phyloP scores from a whole-genome alignment of 805 yeast species.

The Candida coleopterorum region DNA sequence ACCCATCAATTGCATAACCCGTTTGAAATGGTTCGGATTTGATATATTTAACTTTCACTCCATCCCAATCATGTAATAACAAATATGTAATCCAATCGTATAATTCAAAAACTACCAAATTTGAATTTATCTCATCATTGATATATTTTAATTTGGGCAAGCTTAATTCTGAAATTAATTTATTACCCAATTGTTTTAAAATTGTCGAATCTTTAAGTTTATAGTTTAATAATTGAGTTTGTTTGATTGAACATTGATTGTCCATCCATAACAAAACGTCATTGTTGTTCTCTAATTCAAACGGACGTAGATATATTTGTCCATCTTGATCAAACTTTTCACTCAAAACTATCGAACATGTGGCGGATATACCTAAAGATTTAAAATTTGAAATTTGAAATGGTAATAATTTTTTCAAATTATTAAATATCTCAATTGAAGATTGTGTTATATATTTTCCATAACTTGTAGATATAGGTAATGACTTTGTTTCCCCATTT shows the following conservation, averaged over 20 bases:
- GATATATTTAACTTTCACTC: constrained; percentile 6
- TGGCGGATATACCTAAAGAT: constrained; percentile 41
- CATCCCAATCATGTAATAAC: constrained; percentile 18
- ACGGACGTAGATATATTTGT: constrained; percentile 26
- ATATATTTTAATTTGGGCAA: constrained; percentile 46
- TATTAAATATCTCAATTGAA: constrained; percentile 32
- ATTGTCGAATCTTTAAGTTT: constrained; percentile 15
- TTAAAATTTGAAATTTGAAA: background rate
- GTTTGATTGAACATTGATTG: constrained; percentile 29
- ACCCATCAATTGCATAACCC: constrained; percentile 48
- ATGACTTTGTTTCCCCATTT: constrained; percentile 15
- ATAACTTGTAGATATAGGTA: constrained; percentile 10
- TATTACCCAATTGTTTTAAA: constrained; percentile 33
- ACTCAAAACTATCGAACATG: constrained; percentile 55
- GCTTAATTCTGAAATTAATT: constrained; percentile 54
- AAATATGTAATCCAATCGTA: constrained; percentile 43
- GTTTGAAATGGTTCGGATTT: background rate
- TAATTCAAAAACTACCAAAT: constrained; percentile 44
- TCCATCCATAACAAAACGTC: constrained; percentile 63
- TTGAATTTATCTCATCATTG: constrained; percentile 16
- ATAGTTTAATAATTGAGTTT: constrained; percentile 26
- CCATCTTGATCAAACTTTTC: constrained; percentile 13
- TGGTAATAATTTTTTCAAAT: constrained; percentile 5
- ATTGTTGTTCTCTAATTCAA: constrained; percentile 19
- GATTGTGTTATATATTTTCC: constrained; percentile 34